Percentiles rank a stretch among this genome's conserved stretches.
Evolutionary conservation across 2,329 filamentous ascomycete species (phyloP).

Genomic region (Colletotrichum sp.): DNA sequence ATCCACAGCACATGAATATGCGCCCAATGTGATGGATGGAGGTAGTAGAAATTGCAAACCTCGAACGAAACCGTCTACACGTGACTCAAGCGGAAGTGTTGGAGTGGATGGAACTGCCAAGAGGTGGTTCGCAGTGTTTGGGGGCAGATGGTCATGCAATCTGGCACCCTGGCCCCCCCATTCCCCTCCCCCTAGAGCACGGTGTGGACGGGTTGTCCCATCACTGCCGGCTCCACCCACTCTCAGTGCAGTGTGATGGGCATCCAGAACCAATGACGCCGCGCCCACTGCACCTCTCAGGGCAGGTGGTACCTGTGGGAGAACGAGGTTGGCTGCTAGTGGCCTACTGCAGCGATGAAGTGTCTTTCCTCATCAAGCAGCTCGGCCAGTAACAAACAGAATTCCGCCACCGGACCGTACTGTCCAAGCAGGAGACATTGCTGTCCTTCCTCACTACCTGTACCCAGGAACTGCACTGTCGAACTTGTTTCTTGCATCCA

Average conservation of each 20-base stretch:
- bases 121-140: background rate
- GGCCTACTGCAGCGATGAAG: background rate
- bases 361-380: background rate
- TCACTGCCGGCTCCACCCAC: background rate
- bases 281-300: background rate
- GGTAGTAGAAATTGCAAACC: background rate
- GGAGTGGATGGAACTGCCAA: background rate
- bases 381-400: background rate
- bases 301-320: background rate
- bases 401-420: background rate
- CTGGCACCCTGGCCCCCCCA: background rate
- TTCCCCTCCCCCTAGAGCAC: background rate
- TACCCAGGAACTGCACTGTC: background rate
- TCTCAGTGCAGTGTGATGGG: background rate
- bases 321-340: background rate
- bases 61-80: background rate
- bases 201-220: background rate
- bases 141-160: background rate
- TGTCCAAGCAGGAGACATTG: background rate
- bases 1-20: background rate
- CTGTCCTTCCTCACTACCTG: background rate
- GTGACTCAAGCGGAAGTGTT: background rate
- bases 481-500: slow-evolving; percentile 12
- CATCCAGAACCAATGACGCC: background rate
- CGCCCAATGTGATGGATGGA: background rate